These are phyloP conservation scores for Oryza coarctata DNA, from an alignment of 176 grass and related monocot species.

Conservation along the genomic window DNA sequence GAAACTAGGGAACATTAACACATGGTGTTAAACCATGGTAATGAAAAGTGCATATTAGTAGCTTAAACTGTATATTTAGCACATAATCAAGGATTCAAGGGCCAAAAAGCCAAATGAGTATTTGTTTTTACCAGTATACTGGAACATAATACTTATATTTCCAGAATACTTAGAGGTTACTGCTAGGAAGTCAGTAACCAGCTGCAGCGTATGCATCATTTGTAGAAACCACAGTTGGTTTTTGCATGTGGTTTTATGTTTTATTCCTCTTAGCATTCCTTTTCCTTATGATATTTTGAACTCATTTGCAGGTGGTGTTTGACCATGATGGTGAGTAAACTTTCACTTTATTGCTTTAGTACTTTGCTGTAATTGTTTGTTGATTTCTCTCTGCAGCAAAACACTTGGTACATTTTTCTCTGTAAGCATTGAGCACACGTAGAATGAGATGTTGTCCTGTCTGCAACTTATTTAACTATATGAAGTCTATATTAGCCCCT, in stretches of 20 bases:
- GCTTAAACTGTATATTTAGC: not conserved
- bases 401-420: constrained; percentile 26
- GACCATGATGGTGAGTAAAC: constrained; percentile 84
- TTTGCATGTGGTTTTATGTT: constrained; percentile 11
- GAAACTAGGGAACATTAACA: not conserved
- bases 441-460: not conserved
- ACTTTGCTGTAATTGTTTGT: not conserved
- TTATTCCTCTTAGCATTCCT: constrained; percentile 35
- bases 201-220: not conserved
- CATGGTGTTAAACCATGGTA: not conserved
- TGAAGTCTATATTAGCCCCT: not conserved
- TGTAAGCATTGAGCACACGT: constrained; percentile 6
- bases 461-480: not conserved
- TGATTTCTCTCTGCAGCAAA: constrained; percentile 22
- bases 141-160: not conserved
- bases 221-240: not conserved
- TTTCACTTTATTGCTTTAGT: constrained; percentile 10
- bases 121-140: not conserved
- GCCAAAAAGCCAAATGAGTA: too few relatives aligned
- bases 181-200: not conserved
- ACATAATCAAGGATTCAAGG: not conserved
- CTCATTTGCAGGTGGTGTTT: constrained; percentile 81
- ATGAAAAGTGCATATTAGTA: not conserved
- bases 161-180: not conserved
- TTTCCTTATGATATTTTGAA: constrained; percentile 31